Conservation (phyloP, 2,329 filamentous ascomycete species). For the Phoma sp. region DNA sequence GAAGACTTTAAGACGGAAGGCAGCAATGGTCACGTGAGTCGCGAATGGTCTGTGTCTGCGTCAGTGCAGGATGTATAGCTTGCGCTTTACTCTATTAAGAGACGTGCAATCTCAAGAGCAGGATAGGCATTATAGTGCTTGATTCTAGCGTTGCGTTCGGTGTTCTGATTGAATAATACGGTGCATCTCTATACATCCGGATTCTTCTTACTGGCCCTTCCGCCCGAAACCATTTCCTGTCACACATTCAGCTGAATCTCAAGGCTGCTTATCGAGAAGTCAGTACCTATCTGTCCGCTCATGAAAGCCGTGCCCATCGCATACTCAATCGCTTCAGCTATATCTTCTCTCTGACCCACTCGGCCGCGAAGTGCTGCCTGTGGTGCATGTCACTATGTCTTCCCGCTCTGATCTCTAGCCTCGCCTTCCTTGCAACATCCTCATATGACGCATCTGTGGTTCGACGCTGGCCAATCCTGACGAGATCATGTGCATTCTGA, state of each 20-base stretch:
- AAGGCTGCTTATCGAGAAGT: too few relatives aligned
- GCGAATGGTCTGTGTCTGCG: neutral
- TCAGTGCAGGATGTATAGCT: neutral
- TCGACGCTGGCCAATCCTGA: conserved; percentile 60
- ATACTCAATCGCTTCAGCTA: conserved; percentile 52
- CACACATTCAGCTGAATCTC: neutral
- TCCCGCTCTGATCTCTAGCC: conserved; percentile 51
- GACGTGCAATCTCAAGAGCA: too few relatives aligned
- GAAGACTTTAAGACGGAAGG: neutral
- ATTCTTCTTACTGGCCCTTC: conserved; percentile 33
- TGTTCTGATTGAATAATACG: neutral
- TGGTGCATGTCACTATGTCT: conserved; percentile 55
- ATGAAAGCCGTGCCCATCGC: conserved; percentile 50
- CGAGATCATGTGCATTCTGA: conserved; percentile 56
- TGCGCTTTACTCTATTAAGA: neutral
- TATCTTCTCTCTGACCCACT: conserved; percentile 58
- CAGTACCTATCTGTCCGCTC: conserved; percentile 50
- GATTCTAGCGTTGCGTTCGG: neutral
- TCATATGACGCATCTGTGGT: conserved; percentile 25
- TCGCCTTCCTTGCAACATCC: conserved; percentile 18
- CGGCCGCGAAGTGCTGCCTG: conserved; percentile 57
- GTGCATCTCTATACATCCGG: conserved; percentile 12
- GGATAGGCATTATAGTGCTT: neutral
- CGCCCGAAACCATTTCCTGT: conserved; percentile 30
- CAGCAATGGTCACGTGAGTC: conserved; percentile 5